Conservation (phyloP, 1,284 basidiomycete genomes). For the Phlebopus sp. region DNA sequence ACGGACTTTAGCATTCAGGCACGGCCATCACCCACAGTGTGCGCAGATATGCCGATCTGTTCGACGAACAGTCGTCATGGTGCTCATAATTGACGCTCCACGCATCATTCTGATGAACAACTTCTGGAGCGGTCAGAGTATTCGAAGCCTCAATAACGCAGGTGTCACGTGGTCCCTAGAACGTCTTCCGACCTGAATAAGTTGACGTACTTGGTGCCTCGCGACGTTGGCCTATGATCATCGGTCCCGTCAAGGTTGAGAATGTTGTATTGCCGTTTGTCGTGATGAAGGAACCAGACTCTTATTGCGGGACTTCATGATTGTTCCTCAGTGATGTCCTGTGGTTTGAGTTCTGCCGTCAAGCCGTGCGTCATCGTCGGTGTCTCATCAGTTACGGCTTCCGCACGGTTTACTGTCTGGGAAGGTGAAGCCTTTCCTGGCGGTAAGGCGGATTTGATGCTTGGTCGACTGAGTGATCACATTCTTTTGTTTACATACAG, state of each 20-base stretch:
- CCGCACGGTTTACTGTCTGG: constrained; percentile 67
- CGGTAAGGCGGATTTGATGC: constrained; percentile 36
- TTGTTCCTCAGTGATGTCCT: constrained; percentile 42
- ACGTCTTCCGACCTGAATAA: no score
- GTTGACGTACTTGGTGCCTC: not conserved
- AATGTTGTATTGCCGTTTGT: constrained; percentile 53
- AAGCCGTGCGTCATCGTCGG: constrained; percentile 53
- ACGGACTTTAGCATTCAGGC: not conserved
- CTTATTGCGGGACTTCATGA: not conserved
- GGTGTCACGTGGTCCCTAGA: constrained; percentile 47
- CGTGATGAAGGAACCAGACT: constrained; percentile 36
- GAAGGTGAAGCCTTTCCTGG: constrained; percentile 47
- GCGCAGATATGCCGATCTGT: not conserved
- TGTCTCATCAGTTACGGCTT: constrained; percentile 56
- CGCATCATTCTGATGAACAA: constrained; percentile 39
- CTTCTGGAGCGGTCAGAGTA: constrained; percentile 41
- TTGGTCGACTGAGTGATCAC: no score
- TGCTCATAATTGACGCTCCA: constrained; percentile 38
- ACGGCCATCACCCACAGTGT: constrained; percentile 34
- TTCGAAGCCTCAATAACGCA: constrained; percentile 41
- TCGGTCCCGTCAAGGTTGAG: constrained; percentile 48
- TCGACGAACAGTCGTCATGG: constrained; percentile 34
- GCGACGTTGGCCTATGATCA: constrained; percentile 53
- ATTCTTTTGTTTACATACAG: constrained; percentile 19
- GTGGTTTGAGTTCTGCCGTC: constrained; percentile 53